Evolutionary conservation across 345 rosid genomes (phyloP).

Genomic region (Camelina neglecta): DNA sequence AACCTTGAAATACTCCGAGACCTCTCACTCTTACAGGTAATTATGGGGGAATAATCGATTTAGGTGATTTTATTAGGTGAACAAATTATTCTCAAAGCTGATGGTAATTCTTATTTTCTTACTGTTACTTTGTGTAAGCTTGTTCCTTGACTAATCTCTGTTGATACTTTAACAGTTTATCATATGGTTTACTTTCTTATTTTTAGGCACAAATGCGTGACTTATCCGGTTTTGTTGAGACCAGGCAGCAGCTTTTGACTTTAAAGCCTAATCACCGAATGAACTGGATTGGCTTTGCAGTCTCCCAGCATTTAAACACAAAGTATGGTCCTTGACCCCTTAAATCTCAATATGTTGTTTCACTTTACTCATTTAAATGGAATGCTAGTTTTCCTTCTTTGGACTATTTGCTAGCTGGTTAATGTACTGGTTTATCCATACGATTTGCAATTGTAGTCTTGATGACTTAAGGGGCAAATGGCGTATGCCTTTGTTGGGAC

Average conservation of each 20-base stretch:
- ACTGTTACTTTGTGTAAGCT: conserved; percentile 14
- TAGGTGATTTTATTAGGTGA: conserved; percentile 3
- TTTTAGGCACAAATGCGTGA: conserved; percentile 99
- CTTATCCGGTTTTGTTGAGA: conserved; percentile 93
- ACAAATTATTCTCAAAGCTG: not conserved
- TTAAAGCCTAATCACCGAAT: conserved; percentile 97
- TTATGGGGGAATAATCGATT: not conserved
- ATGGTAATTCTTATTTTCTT: conserved; percentile 11
- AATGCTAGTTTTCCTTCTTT: conserved; percentile 21
- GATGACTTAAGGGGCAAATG: conserved; percentile 2
- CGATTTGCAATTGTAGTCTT: conserved; percentile 22
- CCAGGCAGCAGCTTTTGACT: conserved; percentile 91
- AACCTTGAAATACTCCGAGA: conserved; percentile 97
- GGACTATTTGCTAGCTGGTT: conserved; percentile 19
- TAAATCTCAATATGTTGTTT: not conserved
- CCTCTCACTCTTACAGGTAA: conserved; percentile 94
- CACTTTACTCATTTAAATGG: conserved; percentile 2
- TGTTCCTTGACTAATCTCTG: conserved; percentile 12
- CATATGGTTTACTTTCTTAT: conserved; percentile 22
- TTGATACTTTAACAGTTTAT: conserved; percentile 11
- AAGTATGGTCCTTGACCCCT: conserved; percentile 58
- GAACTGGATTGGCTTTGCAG: conserved; percentile 99
- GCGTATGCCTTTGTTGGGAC: conserved; percentile 1
- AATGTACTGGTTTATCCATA: conserved; percentile 11
- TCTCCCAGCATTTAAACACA: conserved; percentile 88